These are phyloP conservation scores for Podaxis sp. DNA, from an alignment of 768 basidiomycete species.

Conservation along the genomic window DNA sequence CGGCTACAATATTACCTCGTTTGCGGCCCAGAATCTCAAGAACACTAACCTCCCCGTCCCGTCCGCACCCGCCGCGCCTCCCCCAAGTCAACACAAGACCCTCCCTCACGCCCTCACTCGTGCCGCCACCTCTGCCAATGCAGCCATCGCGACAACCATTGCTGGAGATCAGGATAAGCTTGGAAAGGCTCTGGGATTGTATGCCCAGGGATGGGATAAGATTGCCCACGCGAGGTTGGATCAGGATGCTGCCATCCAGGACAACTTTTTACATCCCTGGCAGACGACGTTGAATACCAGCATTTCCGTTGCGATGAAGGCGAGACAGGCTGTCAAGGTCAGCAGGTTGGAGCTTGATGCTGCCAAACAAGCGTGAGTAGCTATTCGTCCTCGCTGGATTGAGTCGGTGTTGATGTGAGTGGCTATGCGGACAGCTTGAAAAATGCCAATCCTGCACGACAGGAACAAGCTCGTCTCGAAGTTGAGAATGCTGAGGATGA, in stretches of 20 bases:
- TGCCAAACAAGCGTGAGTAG: conserved; percentile 79
- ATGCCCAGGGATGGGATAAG: conserved; percentile 83
- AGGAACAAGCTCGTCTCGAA: conserved; percentile 91
- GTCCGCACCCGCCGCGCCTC: conserved; percentile 49
- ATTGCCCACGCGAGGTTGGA: conserved; percentile 72
- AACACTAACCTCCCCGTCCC: conserved; percentile 86
- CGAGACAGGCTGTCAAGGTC: conserved; percentile 75
- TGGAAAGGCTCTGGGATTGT: conserved; percentile 74
- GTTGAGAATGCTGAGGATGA: conserved; percentile 95
- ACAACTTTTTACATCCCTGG: conserved; percentile 78
- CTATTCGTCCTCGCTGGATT: not conserved
- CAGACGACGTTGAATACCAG: conserved; percentile 82
- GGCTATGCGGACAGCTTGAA: conserved; percentile 59
- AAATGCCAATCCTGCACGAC: conserved; percentile 67
- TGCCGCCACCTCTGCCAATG: conserved; percentile 65
- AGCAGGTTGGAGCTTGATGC: conserved; percentile 89
- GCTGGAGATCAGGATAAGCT: conserved; percentile 59
- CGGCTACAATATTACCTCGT: conserved; percentile 73
- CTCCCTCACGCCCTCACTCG: conserved; percentile 93
- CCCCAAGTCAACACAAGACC: conserved; percentile 82
- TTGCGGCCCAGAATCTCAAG: conserved; percentile 86
- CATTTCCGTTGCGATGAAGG: conserved; percentile 90
- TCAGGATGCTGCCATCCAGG: conserved; percentile 74
- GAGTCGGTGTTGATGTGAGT: not conserved
- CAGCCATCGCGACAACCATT: conserved; percentile 39